Evolutionary conservation across 2,329 filamentous ascomycete genomes (phyloP), one percentile per base, ranked within the genome.

Genomic region (Tricladium varicosporioides): DNA sequence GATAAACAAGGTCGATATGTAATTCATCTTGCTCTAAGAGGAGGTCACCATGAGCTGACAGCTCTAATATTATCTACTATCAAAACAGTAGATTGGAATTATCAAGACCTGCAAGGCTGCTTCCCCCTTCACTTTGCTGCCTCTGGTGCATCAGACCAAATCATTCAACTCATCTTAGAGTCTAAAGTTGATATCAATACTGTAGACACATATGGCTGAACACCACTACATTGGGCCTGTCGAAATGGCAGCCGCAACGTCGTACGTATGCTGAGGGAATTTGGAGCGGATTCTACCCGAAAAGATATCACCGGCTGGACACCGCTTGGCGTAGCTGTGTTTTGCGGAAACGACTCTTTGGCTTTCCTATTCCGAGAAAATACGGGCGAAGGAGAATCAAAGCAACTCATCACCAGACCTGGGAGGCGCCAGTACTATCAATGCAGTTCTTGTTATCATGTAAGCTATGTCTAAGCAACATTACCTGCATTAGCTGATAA

Each of bases 141-240:
- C 19, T 57, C 54, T 47, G 49, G 54, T 48, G 54, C 22, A 9
- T 57, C 54, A 14, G 19, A 52, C 31, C 27, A 18, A n/a, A 49
- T 46, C 18, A 8, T 58, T 1, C 44, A 53, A 54, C 7, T 49
- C 9, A 44, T 58, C 22, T 31, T 58, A 2, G 16, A 54, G 8
- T 45, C 50, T 36, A 45, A 50, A 46, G 32, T 44, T 40, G 46
- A 58, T 36, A 54, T 54, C n/a, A 46, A 58, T 45, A 19, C 45
- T 44, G n/a, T 15, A 19, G 55, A 58, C 47, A 58, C 55, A 27
- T 49, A 45, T 46, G 55, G 55, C 44, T 58, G 55, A 51, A 58
- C 55, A 22, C 31, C 55, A 45, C 55, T 58, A 45, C 50, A 58
- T 54, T 57, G 54, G 54, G 54, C 54, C 48, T 53, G 48, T 48